phyloP scores from a whole-genome alignment of 192 early-diverging fungal species.

The Backusella sp. region DNA sequence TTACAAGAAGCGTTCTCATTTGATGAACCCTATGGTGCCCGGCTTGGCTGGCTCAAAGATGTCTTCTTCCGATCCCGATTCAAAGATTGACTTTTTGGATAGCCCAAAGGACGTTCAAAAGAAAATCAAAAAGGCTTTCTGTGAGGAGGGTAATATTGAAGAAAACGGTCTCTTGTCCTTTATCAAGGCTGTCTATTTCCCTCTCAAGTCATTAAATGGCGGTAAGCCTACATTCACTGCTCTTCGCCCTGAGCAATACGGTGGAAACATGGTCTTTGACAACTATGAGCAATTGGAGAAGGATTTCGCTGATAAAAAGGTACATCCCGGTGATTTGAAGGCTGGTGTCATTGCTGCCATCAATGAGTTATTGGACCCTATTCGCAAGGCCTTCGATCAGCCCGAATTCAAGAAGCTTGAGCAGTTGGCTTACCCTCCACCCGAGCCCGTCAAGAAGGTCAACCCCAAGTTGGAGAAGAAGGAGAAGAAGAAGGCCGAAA shows the following conservation, averaged over 20 bases:
- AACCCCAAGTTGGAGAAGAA: constrained; percentile 22
- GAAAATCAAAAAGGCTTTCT: constrained; percentile 96
- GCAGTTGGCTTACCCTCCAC: constrained; percentile 82
- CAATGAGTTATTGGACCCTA: constrained; percentile 85
- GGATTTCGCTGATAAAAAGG: constrained; percentile 82
- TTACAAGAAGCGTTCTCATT: constrained; percentile 94
- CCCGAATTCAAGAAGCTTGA: constrained; percentile 71
- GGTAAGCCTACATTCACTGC: constrained; percentile 61
- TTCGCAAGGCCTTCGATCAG: constrained; percentile 72
- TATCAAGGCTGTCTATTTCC: constrained; percentile 88
- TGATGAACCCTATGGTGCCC: constrained; percentile 99
- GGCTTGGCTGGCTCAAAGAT: constrained; percentile 94
- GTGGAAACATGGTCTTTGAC: constrained; percentile 81
- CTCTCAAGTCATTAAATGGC: constrained; percentile 69
- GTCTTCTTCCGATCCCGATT: constrained; percentile 94
- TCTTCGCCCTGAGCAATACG: constrained; percentile 84
- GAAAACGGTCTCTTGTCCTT: constrained; percentile 94
- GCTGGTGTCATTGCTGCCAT: constrained; percentile 77
- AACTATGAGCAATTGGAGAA: constrained; percentile 71
- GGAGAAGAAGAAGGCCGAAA: constrained; percentile 14
- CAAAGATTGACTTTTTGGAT: constrained; percentile 97
- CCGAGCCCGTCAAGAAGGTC: constrained; percentile 1
- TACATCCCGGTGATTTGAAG: constrained; percentile 97
- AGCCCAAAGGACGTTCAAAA: constrained; percentile 69
- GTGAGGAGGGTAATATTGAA: constrained; percentile 91